Evolutionary conservation across 106 monocot genomes (phyloP), one percentile per base, ranked within the genome.

Genomic region (Dactylorhiza incarnata): DNA sequence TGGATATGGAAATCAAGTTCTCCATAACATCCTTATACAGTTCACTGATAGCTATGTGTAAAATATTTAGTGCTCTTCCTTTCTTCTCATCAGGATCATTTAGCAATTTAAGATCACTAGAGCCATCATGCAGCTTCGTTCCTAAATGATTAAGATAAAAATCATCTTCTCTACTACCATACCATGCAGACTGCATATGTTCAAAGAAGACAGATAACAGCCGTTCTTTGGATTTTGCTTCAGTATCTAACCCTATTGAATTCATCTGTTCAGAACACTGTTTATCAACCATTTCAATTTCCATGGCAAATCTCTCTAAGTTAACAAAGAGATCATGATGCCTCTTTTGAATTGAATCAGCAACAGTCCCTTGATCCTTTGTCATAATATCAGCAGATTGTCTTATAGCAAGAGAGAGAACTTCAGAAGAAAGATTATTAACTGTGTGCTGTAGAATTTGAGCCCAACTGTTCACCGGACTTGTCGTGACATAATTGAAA

Each of bases 401-500:
- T 65, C 76, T 83, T 82, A 76, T 84, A 29, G 87, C 79, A 82
- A 99, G 76, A 56, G 89, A 82, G 24, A 99, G 84, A 46, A 84
- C 56, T 67, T 99, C 99, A 59, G 87, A 49, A 67, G 99, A 94
- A 76, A 88, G 83, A 49, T 82, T 94, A 68, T 72, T 91, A 45
- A 89, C 75, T 45, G 89, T 91, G 29, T 88, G 49, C 24, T 91
- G 91, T 78, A 99, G 81, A 85, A 94, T 51, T 78, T 92, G 94
- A 63, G 86, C 83, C 99, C 94, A 99, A 81, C 87, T 76, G 74
- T 80, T 84, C 1, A 99, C 80, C 49, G 89, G 99, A 56, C 88
- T 99, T 72, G 87, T 86, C 68, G 89, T 80, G 49, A 94, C 83
- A 71, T 99, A 99, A 81, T 88, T 90, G 48, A 82, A 56, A 44